Conservation (phyloP, 805 yeast species). For the Starmerella bacillaris region DNA sequence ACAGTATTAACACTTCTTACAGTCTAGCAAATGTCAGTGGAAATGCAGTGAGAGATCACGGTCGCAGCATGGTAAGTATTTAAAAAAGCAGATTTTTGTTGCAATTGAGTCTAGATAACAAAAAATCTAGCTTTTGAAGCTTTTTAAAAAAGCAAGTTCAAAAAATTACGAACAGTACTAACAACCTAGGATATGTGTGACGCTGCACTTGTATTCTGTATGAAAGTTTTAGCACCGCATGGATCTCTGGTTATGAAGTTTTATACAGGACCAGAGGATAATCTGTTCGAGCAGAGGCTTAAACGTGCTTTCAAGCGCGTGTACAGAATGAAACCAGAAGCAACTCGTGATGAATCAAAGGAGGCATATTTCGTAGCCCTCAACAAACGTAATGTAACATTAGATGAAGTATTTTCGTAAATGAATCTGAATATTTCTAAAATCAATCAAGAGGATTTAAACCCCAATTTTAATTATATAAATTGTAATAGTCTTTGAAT, state of each 20-base stretch:
- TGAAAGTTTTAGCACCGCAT: slow-evolving; percentile 45
- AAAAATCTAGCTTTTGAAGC: too few species aligned
- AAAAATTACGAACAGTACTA: slow-evolving; percentile 1
- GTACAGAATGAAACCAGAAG: slow-evolving; percentile 55
- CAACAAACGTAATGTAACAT: slow-evolving; percentile 21
- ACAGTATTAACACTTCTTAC: slow-evolving; percentile 62
- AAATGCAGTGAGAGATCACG: slow-evolving; percentile 60
- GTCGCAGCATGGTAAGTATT: slow-evolving; percentile 46
- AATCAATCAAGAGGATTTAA: too few species aligned
- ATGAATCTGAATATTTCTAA: too few species aligned
- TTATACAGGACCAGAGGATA: slow-evolving; percentile 68
- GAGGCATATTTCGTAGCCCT: slow-evolving; percentile 68
- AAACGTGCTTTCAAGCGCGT: slow-evolving; percentile 44
- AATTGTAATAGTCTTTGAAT: too few species aligned
- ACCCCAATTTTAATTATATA: too few species aligned
- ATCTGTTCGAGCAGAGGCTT: slow-evolving; percentile 40
- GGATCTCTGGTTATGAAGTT: slow-evolving; percentile 73
- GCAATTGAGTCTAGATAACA: too few species aligned
- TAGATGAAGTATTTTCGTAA: background rate
- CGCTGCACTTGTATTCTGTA: slow-evolving; percentile 66
- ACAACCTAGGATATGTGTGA: slow-evolving; percentile 54
- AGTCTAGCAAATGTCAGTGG: slow-evolving; percentile 95
- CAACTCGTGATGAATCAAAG: slow-evolving; percentile 60
- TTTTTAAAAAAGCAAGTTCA: too few species aligned
- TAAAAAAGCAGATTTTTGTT: too few species aligned